These are phyloP conservation scores for Keithomyces neogunnii DNA, from an alignment of 2,329 filamentous ascomycete species.

Conservation along the genomic window DNA sequence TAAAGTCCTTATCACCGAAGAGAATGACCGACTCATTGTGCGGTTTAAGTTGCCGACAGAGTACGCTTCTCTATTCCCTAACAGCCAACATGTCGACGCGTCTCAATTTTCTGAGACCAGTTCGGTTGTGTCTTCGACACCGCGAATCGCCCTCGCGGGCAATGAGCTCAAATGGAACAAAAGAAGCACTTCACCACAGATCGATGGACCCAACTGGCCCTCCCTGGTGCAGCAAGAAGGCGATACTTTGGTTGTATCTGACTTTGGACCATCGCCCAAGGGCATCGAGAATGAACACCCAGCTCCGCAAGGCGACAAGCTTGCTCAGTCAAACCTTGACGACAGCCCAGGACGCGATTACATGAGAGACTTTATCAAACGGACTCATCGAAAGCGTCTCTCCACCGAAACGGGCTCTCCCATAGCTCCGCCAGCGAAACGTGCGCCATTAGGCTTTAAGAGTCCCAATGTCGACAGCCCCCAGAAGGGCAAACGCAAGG, in stretches of 20 bases:
- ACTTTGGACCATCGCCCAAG: neutral
- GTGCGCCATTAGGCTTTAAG: conserved; percentile 23
- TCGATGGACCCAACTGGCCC: neutral
- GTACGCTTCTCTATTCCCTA: conserved; percentile 21
- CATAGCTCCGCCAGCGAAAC: conserved; percentile 15
- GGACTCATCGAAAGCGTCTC: conserved; percentile 18
- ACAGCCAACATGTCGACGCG: conserved; percentile 19
- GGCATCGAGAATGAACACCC: neutral
- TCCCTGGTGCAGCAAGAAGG: neutral
- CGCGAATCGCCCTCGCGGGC: conserved; percentile 11
- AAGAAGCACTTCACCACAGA: neutral
- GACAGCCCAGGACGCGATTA: conserved; percentile 27
- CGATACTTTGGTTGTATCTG: neutral
- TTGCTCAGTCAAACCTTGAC: conserved; percentile 3
- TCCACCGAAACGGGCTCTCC: conserved; percentile 24
- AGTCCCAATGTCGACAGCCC: conserved; percentile 28
- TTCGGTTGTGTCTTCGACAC: conserved; percentile 15
- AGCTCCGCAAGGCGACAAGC: neutral
- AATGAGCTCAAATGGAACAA: neutral
- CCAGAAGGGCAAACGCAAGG: conserved; percentile 23
- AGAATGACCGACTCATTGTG: conserved; percentile 24
- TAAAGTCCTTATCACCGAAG: conserved; percentile 20
- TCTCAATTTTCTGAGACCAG: conserved; percentile 15
- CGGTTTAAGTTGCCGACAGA: conserved; percentile 29
- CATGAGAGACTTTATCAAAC: conserved; percentile 26